phyloP scores from a whole-genome alignment of 2,329 filamentous ascomycete genomes.

The Lachnellula willkommii region DNA sequence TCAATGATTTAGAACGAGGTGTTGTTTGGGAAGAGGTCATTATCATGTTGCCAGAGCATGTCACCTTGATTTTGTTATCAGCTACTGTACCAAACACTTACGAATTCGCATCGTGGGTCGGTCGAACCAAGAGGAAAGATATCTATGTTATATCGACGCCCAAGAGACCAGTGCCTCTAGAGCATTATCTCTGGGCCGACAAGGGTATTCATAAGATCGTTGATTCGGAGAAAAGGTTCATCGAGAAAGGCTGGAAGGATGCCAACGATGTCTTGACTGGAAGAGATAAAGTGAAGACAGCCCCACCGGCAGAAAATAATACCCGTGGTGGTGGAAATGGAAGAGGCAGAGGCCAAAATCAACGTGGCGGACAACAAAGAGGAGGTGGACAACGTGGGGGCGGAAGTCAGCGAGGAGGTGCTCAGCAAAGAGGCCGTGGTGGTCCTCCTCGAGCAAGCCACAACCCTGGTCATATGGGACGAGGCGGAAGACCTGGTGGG shows the following conservation, averaged over 20 bases:
- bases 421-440: constrained; percentile 48
- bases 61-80: constrained; percentile 89
- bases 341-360: constrained; percentile 49
- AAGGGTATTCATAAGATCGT: constrained; percentile 95
- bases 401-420: constrained; percentile 43
- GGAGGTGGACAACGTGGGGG: constrained; percentile 54
- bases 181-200: constrained; percentile 93
- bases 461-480: constrained; percentile 77
- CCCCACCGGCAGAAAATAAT: constrained; percentile 33
- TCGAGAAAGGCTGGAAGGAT: constrained; percentile 92
- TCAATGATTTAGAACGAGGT: constrained; percentile 91
- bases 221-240: constrained; percentile 82
- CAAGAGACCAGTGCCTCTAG: constrained; percentile 88
- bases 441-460: constrained; percentile 46
- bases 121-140: constrained; percentile 95
- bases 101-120: constrained; percentile 98
- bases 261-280: constrained; percentile 78
- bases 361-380: constrained; percentile 44
- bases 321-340: constrained; percentile 46
- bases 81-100: constrained; percentile 96
- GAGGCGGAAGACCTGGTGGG: constrained; percentile 77
- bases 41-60: constrained; percentile 97
- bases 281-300: constrained; percentile 67
- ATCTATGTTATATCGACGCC: constrained; percentile 98
- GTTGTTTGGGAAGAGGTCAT: constrained; percentile 99